These are phyloP conservation scores for Tulasnella sp. DNA, from an alignment of 768 basidiomycete species.

Conservation along the genomic window DNA sequence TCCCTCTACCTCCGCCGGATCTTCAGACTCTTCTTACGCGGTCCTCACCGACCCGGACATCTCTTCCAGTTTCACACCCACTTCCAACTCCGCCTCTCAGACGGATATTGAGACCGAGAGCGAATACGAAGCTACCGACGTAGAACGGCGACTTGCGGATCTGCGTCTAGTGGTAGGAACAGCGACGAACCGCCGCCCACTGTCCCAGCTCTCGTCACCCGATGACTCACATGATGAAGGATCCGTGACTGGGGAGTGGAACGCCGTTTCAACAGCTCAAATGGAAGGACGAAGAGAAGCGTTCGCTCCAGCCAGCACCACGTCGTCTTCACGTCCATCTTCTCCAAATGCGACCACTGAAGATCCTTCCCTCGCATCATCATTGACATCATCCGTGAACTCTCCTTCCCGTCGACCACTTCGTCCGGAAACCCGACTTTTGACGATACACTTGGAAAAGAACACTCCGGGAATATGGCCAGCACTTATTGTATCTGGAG, in stretches of 20 bases:
- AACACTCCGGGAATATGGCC: slow-evolving; percentile 8
- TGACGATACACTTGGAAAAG: slow-evolving; percentile 13
- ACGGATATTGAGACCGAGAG: background rate
- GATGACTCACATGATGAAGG: slow-evolving; percentile 11
- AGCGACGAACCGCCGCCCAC: background rate
- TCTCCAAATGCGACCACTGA: background rate
- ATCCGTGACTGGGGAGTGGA: background rate
- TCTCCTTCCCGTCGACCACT: background rate
- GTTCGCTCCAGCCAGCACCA: slow-evolving; percentile 4
- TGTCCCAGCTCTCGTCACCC: background rate
- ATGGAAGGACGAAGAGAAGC: background rate
- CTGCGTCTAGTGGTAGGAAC: background rate
- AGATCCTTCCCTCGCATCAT: slow-evolving; percentile 4
- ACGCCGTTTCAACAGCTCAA: background rate
- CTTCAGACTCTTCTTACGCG: slow-evolving; percentile 4
- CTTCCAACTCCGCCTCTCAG: background rate
- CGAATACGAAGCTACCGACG: slow-evolving; percentile 2
- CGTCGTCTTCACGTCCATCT: slow-evolving; percentile 4
- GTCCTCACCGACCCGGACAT: slow-evolving; percentile 14
- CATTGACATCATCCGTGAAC: slow-evolving; percentile 6
- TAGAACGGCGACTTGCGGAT: background rate
- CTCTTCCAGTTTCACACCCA: slow-evolving; percentile 5
- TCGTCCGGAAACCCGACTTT: background rate
- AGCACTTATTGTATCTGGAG: slow-evolving; percentile 7
- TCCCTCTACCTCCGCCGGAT: slow-evolving; percentile 5